These are phyloP conservation scores for Fusarium papillatum DNA, from an alignment of 2,329 filamentous ascomycete species.

Conservation along the genomic window DNA sequence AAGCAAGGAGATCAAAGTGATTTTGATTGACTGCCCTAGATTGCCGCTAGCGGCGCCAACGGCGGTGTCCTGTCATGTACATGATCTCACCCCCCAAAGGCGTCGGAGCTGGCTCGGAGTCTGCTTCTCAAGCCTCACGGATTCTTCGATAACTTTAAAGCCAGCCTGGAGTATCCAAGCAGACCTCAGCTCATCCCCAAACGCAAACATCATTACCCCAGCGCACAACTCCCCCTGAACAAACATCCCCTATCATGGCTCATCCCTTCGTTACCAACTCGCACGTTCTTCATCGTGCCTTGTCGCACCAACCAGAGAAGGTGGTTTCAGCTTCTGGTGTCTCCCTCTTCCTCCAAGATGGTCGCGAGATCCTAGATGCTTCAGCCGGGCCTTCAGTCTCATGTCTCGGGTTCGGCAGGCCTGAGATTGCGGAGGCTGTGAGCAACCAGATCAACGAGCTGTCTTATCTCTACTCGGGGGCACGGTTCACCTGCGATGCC, in stretches of 20 bases:
- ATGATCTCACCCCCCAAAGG: background rate
- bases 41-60: background rate
- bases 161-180: background rate
- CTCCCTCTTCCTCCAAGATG: background rate
- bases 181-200: background rate
- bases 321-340: background rate
- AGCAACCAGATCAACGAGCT: slow-evolving; percentile 15
- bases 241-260: background rate
- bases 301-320: background rate
- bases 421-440: background rate
- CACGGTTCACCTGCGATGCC: slow-evolving; percentile 29
- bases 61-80: background rate
- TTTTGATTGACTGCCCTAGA: background rate
- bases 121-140: background rate
- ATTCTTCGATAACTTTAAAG: background rate
- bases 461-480: slow-evolving; percentile 29
- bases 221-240: background rate
- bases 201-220: background rate
- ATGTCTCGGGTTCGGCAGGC: background rate
- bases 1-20: no score
- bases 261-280: background rate
- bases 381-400: background rate
- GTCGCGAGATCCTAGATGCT: background rate
- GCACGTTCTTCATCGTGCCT: background rate
- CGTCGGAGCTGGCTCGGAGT: background rate